Evolutionary conservation across 306 rosid species (phyloP), one percentile per base, ranked within the genome.

Genomic region (Quercus rubra): DNA sequence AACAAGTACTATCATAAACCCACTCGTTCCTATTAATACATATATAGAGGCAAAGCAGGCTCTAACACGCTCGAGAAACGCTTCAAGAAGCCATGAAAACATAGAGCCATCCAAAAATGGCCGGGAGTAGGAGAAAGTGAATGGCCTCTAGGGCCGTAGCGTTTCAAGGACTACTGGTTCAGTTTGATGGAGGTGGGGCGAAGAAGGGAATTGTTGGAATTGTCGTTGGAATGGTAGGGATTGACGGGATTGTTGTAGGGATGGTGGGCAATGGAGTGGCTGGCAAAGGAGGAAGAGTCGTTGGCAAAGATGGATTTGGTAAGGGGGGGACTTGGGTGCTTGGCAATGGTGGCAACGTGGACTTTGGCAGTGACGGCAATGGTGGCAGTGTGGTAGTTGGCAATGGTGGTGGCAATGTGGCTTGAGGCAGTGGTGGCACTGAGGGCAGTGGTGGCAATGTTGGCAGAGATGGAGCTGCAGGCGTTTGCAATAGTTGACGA

Each of bases 111-210:
- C 64, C 64, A 20, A 58, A 21, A 58, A 58, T 3, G 27, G 5
- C 46, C 11, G 46, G 46, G 28, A 57, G 30, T 25, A 58, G 64
- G 64, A 58, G 64, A 58, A 58, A n/a, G 64, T 38, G 46, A 38
- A 38, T 38, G 46, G 46, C 46, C 46, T 38, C 46, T 38, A 7
- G 18, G 25, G 15, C 66, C 0, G 27, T 13, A 14, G 31, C 17
- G 4, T 59, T n/a, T 21, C 30, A 64, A 23, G 49, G 38, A 74
- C 43, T 56, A 49, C 20, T 11, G 28, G 57, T 17, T 77, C 31
- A 85, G 2, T 85, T 77, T 77, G 85, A 82, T 30, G 82, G 76
- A 3, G 80, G 82, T 30, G 85, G 78, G 41, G 78, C 41, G 75
- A 55, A 74, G 63, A 59, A 67, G 25, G 78, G 76, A 11, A 61